A percentile compares a stretch with the other conserved stretches of the same genome.
phyloP scores from a whole-genome alignment of 2,329 filamentous ascomycete species.

The Domatiomyces catenatus region DNA sequence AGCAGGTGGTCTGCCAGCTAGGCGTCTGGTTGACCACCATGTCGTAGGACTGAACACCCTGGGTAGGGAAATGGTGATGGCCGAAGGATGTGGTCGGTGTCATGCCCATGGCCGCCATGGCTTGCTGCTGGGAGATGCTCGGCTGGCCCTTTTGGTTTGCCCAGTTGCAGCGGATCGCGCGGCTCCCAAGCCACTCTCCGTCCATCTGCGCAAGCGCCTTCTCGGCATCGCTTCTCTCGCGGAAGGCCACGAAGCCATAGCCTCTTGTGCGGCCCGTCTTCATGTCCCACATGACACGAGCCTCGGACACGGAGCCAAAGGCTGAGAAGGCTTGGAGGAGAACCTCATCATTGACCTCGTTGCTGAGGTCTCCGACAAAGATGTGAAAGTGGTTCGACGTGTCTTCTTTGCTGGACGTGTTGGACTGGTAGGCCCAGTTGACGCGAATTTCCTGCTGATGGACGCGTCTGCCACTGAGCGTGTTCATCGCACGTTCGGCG shows the following conservation, averaged over 20 bases:
- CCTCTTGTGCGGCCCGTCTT: constrained; percentile 95
- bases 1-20: constrained; percentile 95
- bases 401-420: constrained; percentile 85
- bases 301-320: constrained; percentile 90
- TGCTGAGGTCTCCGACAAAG: constrained; percentile 93
- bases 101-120: constrained; percentile 95
- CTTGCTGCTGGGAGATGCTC: constrained; percentile 93
- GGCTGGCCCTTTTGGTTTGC: constrained; percentile 99
- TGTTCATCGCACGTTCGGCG: constrained; percentile 93
- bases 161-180: constrained; percentile 98
- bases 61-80: constrained; percentile 93
- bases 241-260: constrained; percentile 95
- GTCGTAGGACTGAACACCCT: constrained; percentile 92
- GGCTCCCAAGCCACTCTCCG: constrained; percentile 94
- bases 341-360: constrained; percentile 96
- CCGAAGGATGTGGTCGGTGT: constrained; percentile 92
- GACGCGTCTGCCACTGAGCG: constrained; percentile 83
- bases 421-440: constrained; percentile 99
- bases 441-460: constrained; percentile 97
- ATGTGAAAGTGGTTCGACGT: constrained; percentile 98
- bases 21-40: constrained; percentile 93
- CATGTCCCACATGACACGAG: constrained; percentile 99
- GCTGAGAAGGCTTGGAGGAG: constrained; percentile 86
- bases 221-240: constrained; percentile 82
- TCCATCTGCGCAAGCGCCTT: constrained; percentile 97